Evolutionary conservation across 306 rosid genomes (phyloP).

Genomic region (Malus asiatica): DNA sequence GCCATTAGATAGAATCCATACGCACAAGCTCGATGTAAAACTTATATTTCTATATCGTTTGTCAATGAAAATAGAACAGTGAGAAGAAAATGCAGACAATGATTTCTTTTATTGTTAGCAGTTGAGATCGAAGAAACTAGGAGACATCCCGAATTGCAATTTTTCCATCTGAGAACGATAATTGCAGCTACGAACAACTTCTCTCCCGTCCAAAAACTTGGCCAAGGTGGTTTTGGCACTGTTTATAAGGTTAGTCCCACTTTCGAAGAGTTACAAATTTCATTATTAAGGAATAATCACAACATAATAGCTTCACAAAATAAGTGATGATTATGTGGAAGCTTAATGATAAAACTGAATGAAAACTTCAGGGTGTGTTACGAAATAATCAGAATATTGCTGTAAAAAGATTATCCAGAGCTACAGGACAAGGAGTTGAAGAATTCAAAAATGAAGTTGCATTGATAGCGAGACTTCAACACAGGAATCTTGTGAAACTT

Average conservation of each 20-base stretch:
- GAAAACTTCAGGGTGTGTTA: conserved; percentile 9
- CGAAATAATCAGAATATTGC: conserved; percentile 1
- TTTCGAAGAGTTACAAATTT: not conserved
- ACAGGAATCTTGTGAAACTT: conserved; percentile 54
- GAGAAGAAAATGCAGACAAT: no score
- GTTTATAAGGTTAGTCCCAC: conserved; percentile 1
- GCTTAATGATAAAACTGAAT: not conserved
- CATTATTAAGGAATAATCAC: not conserved
- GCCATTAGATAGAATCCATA: no score
- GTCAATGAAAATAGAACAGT: no score
- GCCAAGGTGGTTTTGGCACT: conserved; percentile 19
- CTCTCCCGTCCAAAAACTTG: conserved; percentile 7
- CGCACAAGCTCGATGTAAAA: no score
- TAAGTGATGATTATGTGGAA: not conserved
- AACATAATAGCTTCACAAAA: no score
- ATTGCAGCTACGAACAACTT: conserved; percentile 4
- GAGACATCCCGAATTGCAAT: not conserved
- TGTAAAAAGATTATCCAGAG: conserved; percentile 42
- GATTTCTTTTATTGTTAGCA: no score
- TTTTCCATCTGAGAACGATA: conserved; percentile 1
- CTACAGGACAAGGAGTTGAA: conserved; percentile 46
- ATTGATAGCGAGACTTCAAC: conserved; percentile 55
- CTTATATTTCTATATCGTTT: not conserved
- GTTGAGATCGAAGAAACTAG: not conserved
- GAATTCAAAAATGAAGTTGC: conserved; percentile 52